Conservation (phyloP, 129 eudicot species). For the Flaveria linearis region DNA sequence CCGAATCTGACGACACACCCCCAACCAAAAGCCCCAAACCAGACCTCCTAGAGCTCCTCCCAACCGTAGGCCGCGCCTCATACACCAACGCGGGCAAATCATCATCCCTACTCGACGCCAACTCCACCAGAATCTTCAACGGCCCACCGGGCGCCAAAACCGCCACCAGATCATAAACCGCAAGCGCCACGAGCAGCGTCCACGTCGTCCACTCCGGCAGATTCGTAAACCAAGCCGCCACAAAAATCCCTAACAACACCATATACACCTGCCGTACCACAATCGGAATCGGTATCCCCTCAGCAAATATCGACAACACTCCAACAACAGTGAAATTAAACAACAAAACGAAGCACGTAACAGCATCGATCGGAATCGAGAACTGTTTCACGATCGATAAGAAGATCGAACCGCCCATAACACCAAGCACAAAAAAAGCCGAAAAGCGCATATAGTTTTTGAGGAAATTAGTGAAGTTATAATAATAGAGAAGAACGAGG, state of each 20-base stretch:
- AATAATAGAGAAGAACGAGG: conserved; percentile 79
- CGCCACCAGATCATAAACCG: conserved; percentile 86
- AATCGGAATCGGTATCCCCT: conserved; percentile 76
- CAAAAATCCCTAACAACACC: conserved; percentile 77
- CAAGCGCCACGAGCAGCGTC: conserved; percentile 80
- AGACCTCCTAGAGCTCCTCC: conserved; percentile 33
- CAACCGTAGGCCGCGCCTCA: conserved; percentile 77
- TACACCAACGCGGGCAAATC: conserved; percentile 90
- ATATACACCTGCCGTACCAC: conserved; percentile 64
- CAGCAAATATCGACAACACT: conserved; percentile 62
- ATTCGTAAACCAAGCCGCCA: conserved; percentile 90
- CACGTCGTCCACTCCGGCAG: conserved; percentile 99
- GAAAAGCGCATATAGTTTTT: conserved; percentile 86
- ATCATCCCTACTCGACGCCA: conserved; percentile 83
- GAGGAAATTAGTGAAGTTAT: conserved; percentile 74
- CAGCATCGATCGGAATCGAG: conserved; percentile 57
- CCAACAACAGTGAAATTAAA: conserved; percentile 72
- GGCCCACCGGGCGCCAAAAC: conserved; percentile 99
- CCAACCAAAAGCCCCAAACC: conserved; percentile 67
- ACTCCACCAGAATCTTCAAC: conserved; percentile 78
- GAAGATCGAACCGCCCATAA: conserved; percentile 77
- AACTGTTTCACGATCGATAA: conserved; percentile 52
- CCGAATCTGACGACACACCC: conserved; percentile 39
- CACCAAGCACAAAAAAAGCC: conserved; percentile 65
- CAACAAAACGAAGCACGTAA: conserved; percentile 53